Percentiles rank a stretch among this genome's conserved stretches.
phyloP scores from a whole-genome alignment of 2,329 filamentous ascomycete species.

The Nannizziopsis arthrosporioides region DNA sequence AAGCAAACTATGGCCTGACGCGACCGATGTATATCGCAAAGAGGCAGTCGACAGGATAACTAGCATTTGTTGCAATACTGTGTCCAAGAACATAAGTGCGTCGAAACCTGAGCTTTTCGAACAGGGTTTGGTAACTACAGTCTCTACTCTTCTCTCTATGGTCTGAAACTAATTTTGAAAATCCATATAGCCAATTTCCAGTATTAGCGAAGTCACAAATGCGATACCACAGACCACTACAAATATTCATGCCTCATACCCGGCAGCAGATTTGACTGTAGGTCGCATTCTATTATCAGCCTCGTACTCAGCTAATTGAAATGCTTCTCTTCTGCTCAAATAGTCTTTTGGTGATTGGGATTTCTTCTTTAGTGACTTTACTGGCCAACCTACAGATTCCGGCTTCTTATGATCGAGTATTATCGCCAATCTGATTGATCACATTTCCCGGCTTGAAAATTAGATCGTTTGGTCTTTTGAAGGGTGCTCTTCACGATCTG shows the following conservation, averaged over 20 bases:
- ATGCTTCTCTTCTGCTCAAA: neutral
- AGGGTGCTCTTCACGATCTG: too few species aligned
- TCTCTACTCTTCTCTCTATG: neutral
- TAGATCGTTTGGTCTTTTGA: too few species aligned
- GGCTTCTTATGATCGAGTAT: neutral
- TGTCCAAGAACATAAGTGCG: constrained; percentile 22
- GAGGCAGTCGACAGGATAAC: constrained; percentile 28
- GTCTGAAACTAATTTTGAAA: neutral
- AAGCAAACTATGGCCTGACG: constrained; percentile 13
- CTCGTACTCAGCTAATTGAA: too few species aligned
- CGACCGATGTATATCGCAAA: constrained; percentile 6
- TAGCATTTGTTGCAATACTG: constrained; percentile 27
- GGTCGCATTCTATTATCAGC: neutral
- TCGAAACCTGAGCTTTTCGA: neutral
- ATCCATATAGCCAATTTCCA: too few species aligned
- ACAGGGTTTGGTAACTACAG: neutral
- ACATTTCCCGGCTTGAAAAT: too few species aligned
- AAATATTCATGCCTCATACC: too few species aligned
- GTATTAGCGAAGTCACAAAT: too few species aligned
- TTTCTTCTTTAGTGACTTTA: constrained; percentile 13
- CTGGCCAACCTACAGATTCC: constrained; percentile 1
- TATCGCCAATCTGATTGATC: too few species aligned
- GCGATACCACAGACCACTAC: too few species aligned
- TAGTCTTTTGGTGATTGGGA: constrained; percentile 10
- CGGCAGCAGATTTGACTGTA: constrained; percentile 8